Conservation (phyloP, 768 basidiomycete species). For the Leccinum pellstonianum region DNA sequence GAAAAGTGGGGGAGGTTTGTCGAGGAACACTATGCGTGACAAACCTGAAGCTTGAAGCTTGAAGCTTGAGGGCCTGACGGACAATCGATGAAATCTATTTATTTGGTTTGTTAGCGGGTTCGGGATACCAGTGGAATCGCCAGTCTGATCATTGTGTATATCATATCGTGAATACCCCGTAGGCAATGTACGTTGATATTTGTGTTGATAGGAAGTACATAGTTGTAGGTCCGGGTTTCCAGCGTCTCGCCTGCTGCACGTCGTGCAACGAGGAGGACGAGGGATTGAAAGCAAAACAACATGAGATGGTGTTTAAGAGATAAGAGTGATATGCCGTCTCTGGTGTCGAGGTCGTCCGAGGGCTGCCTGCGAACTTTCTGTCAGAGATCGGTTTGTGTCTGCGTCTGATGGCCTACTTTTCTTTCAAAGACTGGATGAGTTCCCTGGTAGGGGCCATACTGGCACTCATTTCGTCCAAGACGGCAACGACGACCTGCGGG, state of each 20-base stretch:
- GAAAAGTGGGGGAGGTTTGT: constrained; percentile 75
- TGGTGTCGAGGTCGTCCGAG: constrained; percentile 45
- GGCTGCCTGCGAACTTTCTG: constrained; percentile 26
- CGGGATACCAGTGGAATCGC: background rate
- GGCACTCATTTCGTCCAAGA: constrained; percentile 55
- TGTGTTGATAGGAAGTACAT: background rate
- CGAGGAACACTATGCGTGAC: constrained; percentile 31
- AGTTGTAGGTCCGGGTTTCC: constrained; percentile 37
- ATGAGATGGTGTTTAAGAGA: constrained; percentile 84
- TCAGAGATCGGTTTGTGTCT: constrained; percentile 13
- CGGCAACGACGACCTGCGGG: constrained; percentile 17
- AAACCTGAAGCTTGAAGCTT: background rate
- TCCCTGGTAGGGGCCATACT: constrained; percentile 63
- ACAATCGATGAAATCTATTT: background rate
- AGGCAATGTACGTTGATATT: background rate
- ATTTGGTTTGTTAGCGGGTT: background rate
- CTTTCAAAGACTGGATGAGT: constrained; percentile 50
- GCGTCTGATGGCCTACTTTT: constrained; percentile 44
- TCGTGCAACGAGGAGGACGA: constrained; percentile 71
- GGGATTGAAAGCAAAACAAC: constrained; percentile 81
- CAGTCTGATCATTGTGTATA: background rate
- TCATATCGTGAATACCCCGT: background rate
- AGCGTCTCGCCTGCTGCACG: constrained; percentile 68
- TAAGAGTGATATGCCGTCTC: constrained; percentile 87
- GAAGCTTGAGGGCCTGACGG: background rate